Conservation (phyloP, 495 filamentous ascomycete genomes). For the Gamarada debralockiae region DNA sequence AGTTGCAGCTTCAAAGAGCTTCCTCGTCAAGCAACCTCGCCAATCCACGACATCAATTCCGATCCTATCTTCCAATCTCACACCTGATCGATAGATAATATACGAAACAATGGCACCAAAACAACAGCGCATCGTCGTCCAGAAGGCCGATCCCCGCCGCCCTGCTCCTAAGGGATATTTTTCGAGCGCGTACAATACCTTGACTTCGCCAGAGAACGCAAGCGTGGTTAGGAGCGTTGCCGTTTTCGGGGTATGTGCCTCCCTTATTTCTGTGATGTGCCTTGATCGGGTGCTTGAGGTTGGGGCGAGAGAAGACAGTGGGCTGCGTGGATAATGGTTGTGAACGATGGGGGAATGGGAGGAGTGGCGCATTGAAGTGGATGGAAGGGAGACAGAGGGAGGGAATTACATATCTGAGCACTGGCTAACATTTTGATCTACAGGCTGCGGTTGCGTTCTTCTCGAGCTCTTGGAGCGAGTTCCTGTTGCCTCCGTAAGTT, state of each 20-base stretch:
- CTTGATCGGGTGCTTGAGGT: neutral
- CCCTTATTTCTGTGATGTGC: neutral
- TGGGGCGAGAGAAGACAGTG: neutral
- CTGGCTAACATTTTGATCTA: constrained; percentile 15
- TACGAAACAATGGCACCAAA: constrained; percentile 28
- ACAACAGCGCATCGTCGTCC: constrained; percentile 35
- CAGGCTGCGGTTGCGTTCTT: constrained; percentile 73
- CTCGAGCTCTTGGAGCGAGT: constrained; percentile 69
- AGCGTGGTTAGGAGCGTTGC: constrained; percentile 68
- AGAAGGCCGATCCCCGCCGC: constrained; percentile 24
- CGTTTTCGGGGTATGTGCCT: constrained; percentile 65
- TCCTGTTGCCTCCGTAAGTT: constrained; percentile 69
- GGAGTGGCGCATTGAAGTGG: too few species aligned
- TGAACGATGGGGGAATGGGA: neutral
- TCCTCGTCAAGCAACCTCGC: too few species aligned
- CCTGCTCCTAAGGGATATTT: constrained; percentile 46
- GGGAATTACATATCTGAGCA: neutral
- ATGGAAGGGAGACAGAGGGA: neutral
- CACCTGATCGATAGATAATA: too few species aligned
- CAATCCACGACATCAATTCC: too few species aligned
- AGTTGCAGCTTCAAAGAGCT: too few species aligned
- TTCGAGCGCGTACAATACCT: constrained; percentile 51
- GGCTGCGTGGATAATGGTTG: neutral
- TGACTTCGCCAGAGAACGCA: constrained; percentile 71
- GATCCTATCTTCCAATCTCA: too few species aligned